A percentile compares a stretch with the other conserved stretches of the same genome.
phyloP scores from a whole-genome alignment of 345 rosid genomes.

The Melaleuca quinquenervia region DNA sequence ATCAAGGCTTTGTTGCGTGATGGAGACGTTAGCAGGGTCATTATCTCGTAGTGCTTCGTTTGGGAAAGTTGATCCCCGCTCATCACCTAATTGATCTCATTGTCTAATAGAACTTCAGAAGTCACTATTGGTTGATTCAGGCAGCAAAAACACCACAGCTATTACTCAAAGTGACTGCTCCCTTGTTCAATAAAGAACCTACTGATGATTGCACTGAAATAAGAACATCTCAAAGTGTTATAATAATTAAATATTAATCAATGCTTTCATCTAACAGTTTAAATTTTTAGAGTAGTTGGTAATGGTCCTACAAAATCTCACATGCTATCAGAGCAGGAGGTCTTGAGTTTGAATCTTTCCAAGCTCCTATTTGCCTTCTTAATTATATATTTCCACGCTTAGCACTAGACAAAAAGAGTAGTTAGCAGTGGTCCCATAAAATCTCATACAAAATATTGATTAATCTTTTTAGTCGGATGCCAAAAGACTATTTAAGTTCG shows the following conservation, averaged over 20 bases:
- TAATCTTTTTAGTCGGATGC: constrained; percentile 55
- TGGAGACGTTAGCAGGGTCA: constrained; percentile 30
- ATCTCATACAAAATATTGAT: too few relatives aligned
- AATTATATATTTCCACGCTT: too few relatives aligned
- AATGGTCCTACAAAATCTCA: too few relatives aligned
- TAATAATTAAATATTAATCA: too few relatives aligned
- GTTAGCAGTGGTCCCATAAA: too few relatives aligned
- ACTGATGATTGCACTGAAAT: constrained; percentile 16
- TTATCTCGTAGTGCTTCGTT: constrained; percentile 19
- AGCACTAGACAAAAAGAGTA: too few relatives aligned
- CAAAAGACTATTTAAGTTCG: constrained; percentile 52
- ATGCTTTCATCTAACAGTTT: too few relatives aligned
- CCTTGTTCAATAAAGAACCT: constrained; percentile 10
- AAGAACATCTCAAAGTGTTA: constrained; percentile 12
- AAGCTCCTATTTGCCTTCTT: too few relatives aligned
- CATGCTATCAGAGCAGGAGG: too few relatives aligned
- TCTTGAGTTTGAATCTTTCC: too few relatives aligned
- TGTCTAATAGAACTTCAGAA: constrained; percentile 39
- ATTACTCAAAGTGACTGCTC: constrained; percentile 6
- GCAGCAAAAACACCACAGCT: not conserved
- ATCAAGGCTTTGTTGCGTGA: constrained; percentile 36
- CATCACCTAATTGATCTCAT: constrained; percentile 51
- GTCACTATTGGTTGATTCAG: not conserved
- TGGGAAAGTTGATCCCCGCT: constrained; percentile 21
- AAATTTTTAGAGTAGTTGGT: too few relatives aligned